A percentile compares a stretch with the other conserved stretches of the same genome.
Conservation (phyloP, 164 flowering plant genomes). For the Tinospora cordifolia region DNA sequence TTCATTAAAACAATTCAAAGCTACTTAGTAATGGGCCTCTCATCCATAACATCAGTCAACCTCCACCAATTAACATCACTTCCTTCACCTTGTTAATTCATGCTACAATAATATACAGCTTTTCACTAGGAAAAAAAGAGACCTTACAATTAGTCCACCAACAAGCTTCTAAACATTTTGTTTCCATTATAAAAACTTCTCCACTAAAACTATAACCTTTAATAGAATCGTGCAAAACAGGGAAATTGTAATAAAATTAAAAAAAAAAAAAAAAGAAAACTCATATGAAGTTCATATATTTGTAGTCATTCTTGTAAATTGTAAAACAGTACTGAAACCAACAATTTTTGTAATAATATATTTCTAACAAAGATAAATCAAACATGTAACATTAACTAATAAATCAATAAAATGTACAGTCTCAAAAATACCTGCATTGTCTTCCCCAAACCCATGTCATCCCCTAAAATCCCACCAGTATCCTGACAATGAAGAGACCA, state of each 20-base stretch:
- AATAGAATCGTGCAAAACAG: neutral
- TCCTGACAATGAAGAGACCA: slow-evolving; percentile 86
- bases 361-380: neutral
- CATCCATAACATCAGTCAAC: no score
- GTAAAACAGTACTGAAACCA: neutral
- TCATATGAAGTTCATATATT: neutral
- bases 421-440: slow-evolving; percentile 79
- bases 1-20: no score
- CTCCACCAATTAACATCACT: no score
- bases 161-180: no score
- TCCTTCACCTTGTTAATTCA: no score
- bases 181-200: no score
- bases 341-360: neutral
- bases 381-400: neutral
- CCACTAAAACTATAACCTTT: no score
- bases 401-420: neutral
- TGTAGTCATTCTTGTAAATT: neutral
- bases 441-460: slow-evolving; percentile 98
- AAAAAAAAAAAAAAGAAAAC: neutral
- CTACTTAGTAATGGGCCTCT: no score
- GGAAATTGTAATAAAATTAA: neutral
- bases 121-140: no score
- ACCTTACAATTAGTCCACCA: no score
- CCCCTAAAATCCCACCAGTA: slow-evolving; percentile 92
- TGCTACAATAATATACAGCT: no score